A percentile compares a stretch with the other conserved stretches of the same genome.
Evolutionary conservation across 2,329 filamentous ascomycete species (phyloP).

Genomic region (Nemania serpens): DNA sequence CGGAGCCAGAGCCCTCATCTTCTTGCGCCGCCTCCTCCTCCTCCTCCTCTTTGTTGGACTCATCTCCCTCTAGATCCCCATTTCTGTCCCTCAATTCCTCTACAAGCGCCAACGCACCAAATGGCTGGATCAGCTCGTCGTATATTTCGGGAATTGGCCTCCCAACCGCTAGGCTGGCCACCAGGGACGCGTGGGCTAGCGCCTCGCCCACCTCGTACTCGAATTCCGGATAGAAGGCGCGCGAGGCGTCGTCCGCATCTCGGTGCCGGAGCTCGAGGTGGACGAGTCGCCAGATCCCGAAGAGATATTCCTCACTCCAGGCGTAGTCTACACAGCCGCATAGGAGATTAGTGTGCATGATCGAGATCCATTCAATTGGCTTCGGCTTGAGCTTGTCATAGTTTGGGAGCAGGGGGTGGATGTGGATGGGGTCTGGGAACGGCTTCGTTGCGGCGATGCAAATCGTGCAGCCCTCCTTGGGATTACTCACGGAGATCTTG

Average conservation of each 20-base stretch:
- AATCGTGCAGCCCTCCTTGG: background rate
- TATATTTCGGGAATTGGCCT: background rate
- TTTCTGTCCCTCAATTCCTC: background rate
- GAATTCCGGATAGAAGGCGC: slow-evolving; percentile 10
- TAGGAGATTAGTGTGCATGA: accelerated
- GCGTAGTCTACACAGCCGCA: background rate
- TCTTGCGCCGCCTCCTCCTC: too few relatives aligned
- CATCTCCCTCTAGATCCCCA: too few relatives aligned
- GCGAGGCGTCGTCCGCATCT: background rate
- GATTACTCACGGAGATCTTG: background rate
- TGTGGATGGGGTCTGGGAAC: background rate
- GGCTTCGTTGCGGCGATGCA: slow-evolving; percentile 1
- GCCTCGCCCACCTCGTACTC: background rate
- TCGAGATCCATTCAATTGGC: background rate
- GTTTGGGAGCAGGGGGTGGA: background rate
- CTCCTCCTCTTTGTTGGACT: background rate
- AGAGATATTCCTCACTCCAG: background rate
- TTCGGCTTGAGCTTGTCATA: background rate
- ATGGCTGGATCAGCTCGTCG: background rate
- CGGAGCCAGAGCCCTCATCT: too few relatives aligned
- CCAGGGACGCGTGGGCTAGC: slow-evolving; percentile 14
- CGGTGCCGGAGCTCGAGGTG: background rate
- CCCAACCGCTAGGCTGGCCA: background rate
- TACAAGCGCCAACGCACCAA: background rate
- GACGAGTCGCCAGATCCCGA: slow-evolving; percentile 9